Conservation (phyloP, 2,329 filamentous ascomycete genomes). For the Aspergillus latus region DNA sequence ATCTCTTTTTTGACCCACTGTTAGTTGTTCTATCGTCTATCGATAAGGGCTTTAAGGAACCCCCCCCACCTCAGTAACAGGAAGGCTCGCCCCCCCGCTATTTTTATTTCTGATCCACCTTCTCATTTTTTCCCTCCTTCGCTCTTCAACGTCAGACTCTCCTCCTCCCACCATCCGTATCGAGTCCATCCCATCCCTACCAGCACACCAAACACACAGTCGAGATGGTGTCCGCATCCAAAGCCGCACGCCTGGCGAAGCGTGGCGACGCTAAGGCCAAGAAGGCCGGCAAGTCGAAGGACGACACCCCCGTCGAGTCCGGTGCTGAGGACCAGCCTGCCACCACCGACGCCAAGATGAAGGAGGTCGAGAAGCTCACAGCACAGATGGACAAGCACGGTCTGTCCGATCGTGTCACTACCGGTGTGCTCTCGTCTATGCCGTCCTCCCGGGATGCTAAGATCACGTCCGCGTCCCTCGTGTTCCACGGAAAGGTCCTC, state of each 20-base stretch:
- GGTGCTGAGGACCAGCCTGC: slow-evolving; percentile 63
- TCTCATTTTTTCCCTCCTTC: slow-evolving; percentile 30
- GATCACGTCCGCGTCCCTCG: slow-evolving; percentile 87
- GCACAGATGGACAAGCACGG: slow-evolving; percentile 95
- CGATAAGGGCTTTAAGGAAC: slow-evolving; percentile 41
- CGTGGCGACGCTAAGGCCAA: slow-evolving; percentile 66
- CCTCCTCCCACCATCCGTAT: slow-evolving; percentile 19
- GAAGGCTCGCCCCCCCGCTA: slow-evolving; percentile 31
- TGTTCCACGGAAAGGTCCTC: slow-evolving; percentile 96
- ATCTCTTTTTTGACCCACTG: background rate
- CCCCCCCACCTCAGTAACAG: slow-evolving; percentile 21
- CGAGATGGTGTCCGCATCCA: slow-evolving; percentile 67
- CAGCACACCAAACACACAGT: slow-evolving; percentile 21
- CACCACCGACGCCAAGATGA: slow-evolving; percentile 69
- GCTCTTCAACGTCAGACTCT: slow-evolving; percentile 20
- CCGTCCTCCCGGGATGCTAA: slow-evolving; percentile 89
- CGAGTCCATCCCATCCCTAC: slow-evolving; percentile 17
- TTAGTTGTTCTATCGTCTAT: slow-evolving; percentile 26
- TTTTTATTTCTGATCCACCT: slow-evolving; percentile 31
- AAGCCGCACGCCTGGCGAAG: slow-evolving; percentile 67
- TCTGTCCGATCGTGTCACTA: slow-evolving; percentile 95
- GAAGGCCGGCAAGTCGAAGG: slow-evolving; percentile 63
- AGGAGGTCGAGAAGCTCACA: slow-evolving; percentile 81
- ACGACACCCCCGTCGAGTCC: slow-evolving; percentile 65
- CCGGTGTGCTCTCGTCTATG: slow-evolving; percentile 88